phyloP scores from a whole-genome alignment of 805 yeast species.

The Sungouiozyma ichnusensis region DNA sequence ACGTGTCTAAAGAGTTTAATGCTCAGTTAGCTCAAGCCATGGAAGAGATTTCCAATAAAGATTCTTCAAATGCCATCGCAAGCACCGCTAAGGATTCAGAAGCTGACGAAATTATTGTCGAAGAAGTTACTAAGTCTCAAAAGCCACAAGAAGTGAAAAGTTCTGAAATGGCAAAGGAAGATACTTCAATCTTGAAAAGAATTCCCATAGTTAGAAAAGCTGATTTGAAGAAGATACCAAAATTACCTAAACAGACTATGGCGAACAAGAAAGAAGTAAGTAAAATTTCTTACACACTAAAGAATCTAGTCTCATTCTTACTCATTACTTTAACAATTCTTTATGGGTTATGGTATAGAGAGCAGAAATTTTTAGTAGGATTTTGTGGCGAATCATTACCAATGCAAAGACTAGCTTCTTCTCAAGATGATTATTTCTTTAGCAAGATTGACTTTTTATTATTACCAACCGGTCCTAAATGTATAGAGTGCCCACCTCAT shows the following conservation, averaged over 20 bases:
- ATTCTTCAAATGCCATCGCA: too few species aligned
- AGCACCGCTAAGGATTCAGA: neutral
- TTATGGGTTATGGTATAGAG: conserved; percentile 47
- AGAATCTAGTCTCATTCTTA: conserved; percentile 15
- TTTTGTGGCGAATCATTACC: conserved; percentile 44
- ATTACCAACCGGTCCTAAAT: conserved; percentile 39
- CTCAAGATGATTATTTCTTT: conserved; percentile 28
- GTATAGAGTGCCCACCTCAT: conserved; percentile 70
- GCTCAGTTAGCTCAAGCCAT: conserved; percentile 16
- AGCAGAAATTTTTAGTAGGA: conserved; percentile 52
- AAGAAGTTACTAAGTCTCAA: too few species aligned
- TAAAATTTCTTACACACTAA: neutral
- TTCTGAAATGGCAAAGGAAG: neutral
- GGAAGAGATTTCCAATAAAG: neutral
- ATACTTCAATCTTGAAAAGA: neutral
- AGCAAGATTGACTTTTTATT: conserved; percentile 33
- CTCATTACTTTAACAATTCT: conserved; percentile 17
- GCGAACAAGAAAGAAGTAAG: neutral
- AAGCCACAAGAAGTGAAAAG: neutral
- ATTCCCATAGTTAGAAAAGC: neutral
- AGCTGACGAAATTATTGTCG: neutral
- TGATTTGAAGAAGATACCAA: neutral
- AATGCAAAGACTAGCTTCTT: conserved; percentile 1
- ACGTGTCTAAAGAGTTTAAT: conserved; percentile 27
- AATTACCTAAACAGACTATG: too few species aligned